Conservation (phyloP, 208 protist genomes). For the Phytomonas francai region DNA sequence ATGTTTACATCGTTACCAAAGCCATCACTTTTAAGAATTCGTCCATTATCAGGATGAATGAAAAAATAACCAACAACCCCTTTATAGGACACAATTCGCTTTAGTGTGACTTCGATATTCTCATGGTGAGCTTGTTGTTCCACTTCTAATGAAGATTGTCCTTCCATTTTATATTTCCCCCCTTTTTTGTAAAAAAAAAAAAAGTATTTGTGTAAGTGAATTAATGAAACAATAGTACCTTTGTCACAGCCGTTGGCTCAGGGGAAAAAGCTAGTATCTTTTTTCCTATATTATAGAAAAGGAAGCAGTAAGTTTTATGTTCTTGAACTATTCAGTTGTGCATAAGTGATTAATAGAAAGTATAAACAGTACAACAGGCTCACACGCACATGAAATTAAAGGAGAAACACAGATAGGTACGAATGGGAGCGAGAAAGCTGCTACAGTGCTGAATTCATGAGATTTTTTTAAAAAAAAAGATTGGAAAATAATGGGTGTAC, state of each 20-base stretch:
- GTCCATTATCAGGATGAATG: constrained; percentile 47
- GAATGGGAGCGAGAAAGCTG: background rate
- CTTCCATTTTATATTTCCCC: constrained; percentile 18
- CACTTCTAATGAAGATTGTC: constrained; percentile 12
- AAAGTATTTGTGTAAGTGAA: constrained; percentile 4
- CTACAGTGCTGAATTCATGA: background rate
- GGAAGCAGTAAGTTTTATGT: background rate
- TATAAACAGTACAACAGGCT: background rate
- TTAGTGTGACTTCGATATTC: constrained; percentile 57
- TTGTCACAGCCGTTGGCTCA: background rate
- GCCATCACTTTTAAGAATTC: constrained; percentile 46
- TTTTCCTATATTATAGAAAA: background rate
- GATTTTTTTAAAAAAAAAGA: constrained; percentile 1
- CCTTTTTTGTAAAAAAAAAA: constrained; percentile 7
- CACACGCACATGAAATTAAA: background rate
- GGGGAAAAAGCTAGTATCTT: background rate
- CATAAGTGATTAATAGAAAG: background rate
- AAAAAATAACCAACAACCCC: constrained; percentile 80
- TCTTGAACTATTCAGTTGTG: background rate
- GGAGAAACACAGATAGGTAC: too few relatives aligned
- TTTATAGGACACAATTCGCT: constrained; percentile 59
- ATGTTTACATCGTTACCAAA: constrained; percentile 41
- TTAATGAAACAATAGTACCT: background rate
- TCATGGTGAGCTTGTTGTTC: constrained; percentile 57
- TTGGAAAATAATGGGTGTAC: background rate